Conservation (phyloP, 1,139 yeast genomes). For the Pichia sp. region DNA sequence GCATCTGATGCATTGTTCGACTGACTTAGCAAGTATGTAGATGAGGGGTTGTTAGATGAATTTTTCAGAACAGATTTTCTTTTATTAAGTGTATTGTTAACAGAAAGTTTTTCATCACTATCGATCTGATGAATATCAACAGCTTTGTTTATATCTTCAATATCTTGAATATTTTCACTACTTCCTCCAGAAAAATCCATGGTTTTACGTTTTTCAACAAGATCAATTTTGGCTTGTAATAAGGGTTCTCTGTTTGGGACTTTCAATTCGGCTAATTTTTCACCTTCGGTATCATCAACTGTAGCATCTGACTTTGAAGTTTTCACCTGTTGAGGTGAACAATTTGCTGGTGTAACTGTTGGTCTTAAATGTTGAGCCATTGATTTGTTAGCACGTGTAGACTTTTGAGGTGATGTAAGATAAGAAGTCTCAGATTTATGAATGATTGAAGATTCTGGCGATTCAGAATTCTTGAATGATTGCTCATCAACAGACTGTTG, state of each 20-base stretch:
- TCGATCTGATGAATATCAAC: not conserved
- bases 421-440: not conserved
- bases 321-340: not conserved
- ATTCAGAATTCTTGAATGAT: conserved; percentile 6
- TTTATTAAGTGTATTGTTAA: conserved; percentile 2
- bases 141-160: not conserved
- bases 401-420: conserved; percentile 2
- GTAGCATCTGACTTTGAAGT: not conserved
- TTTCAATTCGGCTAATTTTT: conserved; percentile 8
- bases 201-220: conserved; percentile 4
- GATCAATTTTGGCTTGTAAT: conserved; percentile 13
- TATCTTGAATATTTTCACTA: not conserved
- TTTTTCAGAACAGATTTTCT: conserved; percentile 65
- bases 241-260: conserved; percentile 23
- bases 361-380: conserved; percentile 32
- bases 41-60: conserved; percentile 19
- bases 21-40: conserved; percentile 1
- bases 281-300: not conserved
- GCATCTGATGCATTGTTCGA: conserved; percentile 37
- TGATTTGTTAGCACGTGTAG: conserved; percentile 9
- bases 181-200: not conserved
- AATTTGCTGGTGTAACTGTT: conserved; percentile 10
- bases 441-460: conserved; percentile 7
- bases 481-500: not conserved
- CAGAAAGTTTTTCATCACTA: not conserved